Percentiles rank a stretch among this genome's conserved stretches.
phyloP scores from a whole-genome alignment of 805 yeast species.

The Cyberlindnera xylosilytica region DNA sequence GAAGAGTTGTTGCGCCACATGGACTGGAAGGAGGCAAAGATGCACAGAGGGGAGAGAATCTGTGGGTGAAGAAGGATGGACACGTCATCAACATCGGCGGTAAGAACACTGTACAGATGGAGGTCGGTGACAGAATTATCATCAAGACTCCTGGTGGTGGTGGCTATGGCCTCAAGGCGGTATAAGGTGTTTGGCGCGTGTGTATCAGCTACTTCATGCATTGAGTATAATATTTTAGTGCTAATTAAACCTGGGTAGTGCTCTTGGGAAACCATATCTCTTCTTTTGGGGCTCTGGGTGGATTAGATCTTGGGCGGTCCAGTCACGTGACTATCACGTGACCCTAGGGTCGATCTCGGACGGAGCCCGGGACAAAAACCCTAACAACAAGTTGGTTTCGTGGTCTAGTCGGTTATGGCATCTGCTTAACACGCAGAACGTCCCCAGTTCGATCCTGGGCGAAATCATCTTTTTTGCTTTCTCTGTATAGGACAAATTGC shows the following conservation, averaged over 20 bases:
- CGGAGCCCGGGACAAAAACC: too few species aligned
- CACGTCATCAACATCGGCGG: slow-evolving; percentile 60
- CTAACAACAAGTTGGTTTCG: slow-evolving; percentile 58
- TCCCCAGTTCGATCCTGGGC: slow-evolving; percentile 99
- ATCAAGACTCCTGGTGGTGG: slow-evolving; percentile 87
- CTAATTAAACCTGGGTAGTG: too few species aligned
- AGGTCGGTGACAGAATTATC: slow-evolving; percentile 62
- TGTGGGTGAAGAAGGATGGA: slow-evolving; percentile 41
- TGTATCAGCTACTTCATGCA: too few species aligned
- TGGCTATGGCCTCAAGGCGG: slow-evolving; percentile 52
- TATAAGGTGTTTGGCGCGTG: too few species aligned
- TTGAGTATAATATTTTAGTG: too few species aligned
- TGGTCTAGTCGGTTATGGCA: slow-evolving; percentile 99
- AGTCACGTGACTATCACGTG: too few species aligned
- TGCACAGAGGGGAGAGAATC: slow-evolving; percentile 70
- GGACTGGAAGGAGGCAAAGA: slow-evolving; percentile 82
- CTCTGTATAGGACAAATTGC: too few species aligned
- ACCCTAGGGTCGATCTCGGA: too few species aligned
- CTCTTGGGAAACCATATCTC: too few species aligned
- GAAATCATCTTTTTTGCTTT: slow-evolving; percentile 56
- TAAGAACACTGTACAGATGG: slow-evolving; percentile 56
- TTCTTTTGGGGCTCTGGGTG: too few species aligned
- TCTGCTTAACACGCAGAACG: slow-evolving; percentile 99
- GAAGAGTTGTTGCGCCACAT: slow-evolving; percentile 81
- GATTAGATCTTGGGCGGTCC: too few species aligned